Evolutionary conservation across 2,329 filamentous ascomycete genomes (phyloP).

Genomic region (Apiospora phragmitis): DNA sequence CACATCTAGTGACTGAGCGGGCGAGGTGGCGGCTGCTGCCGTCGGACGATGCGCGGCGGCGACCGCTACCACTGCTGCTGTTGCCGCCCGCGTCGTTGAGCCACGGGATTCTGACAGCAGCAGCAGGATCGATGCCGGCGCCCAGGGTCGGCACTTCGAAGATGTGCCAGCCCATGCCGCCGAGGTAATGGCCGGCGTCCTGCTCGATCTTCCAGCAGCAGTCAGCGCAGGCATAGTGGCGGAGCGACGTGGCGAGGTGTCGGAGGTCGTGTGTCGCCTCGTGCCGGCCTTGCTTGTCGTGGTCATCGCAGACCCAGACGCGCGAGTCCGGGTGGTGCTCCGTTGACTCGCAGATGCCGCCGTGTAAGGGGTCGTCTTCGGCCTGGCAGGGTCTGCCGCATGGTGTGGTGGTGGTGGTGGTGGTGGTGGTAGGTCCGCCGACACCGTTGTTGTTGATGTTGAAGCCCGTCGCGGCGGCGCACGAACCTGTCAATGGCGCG

Average conservation of each 20-base stretch:
- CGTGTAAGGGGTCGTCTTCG: not conserved
- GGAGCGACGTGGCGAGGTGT: conserved; percentile 23
- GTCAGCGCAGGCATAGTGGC: conserved; percentile 36
- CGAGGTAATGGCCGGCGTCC: not conserved
- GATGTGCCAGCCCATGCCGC: conserved; percentile 23
- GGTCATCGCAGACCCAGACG: conserved; percentile 25
- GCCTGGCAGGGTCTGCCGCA: not conserved
- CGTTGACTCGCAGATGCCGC: conserved; percentile 22
- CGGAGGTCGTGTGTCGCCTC: conserved; percentile 19
- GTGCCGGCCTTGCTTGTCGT: conserved; percentile 23
- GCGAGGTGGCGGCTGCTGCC: conserved; percentile 14
- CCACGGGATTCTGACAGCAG: not conserved
- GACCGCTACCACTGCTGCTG: too few relatives aligned
- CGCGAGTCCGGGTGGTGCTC: conserved; percentile 13
- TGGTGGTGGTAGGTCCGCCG: not conserved
- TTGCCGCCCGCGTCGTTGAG: not conserved
- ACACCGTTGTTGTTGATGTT: not conserved
- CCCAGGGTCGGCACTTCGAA: not conserved
- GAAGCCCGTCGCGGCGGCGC: not conserved
- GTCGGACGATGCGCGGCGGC: not conserved
- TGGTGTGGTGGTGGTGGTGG: not conserved
- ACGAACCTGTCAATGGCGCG: not conserved
- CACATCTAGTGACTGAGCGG: conserved; percentile 36
- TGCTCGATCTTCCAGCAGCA: conserved; percentile 26
- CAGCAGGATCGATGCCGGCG: not conserved